A percentile compares a stretch with the other conserved stretches of the same genome.
These are phyloP conservation scores for Daldinia loculata DNA, from an alignment of 495 filamentous ascomycete genomes.

Conservation along the genomic window DNA sequence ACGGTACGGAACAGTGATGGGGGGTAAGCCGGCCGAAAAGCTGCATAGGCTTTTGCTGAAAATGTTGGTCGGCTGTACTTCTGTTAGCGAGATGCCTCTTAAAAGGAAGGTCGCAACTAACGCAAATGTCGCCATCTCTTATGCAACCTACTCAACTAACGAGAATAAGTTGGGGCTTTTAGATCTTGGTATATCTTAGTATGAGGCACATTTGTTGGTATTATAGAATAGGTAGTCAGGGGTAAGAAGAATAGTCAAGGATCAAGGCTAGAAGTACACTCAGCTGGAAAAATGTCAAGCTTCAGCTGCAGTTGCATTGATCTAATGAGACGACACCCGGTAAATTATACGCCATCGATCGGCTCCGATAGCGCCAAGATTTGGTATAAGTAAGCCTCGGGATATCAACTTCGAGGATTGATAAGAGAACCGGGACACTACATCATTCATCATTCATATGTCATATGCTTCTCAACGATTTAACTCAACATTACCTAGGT, in stretches of 20 bases:
- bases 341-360: slow-evolving; percentile 25
- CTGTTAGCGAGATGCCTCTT: slow-evolving; percentile 48
- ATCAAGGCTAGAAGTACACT: neutral
- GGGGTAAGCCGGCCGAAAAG: slow-evolving; percentile 72
- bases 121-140: slow-evolving; percentile 60
- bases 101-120: slow-evolving; percentile 42
- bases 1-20: slow-evolving; percentile 61
- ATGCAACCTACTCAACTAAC: slow-evolving; percentile 11
- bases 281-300: neutral
- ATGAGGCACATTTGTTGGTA: neutral
- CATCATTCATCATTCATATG: too few species aligned
- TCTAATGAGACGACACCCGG: neutral
- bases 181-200: neutral
- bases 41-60: slow-evolving; percentile 64
- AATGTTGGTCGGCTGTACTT: slow-evolving; percentile 54
- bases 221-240: slow-evolving; percentile 5
- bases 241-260: neutral
- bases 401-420: slow-evolving; percentile 9
- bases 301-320: neutral
- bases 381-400: slow-evolving; percentile 18
- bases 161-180: slow-evolving; percentile 1
- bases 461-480: slow-evolving; percentile 29
- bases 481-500: slow-evolving; percentile 30
- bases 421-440: neutral
- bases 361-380: slow-evolving; percentile 24